Evolutionary conservation across 1,284 basidiomycete species (phyloP).

Genomic region (Volvariella surrecta): DNA sequence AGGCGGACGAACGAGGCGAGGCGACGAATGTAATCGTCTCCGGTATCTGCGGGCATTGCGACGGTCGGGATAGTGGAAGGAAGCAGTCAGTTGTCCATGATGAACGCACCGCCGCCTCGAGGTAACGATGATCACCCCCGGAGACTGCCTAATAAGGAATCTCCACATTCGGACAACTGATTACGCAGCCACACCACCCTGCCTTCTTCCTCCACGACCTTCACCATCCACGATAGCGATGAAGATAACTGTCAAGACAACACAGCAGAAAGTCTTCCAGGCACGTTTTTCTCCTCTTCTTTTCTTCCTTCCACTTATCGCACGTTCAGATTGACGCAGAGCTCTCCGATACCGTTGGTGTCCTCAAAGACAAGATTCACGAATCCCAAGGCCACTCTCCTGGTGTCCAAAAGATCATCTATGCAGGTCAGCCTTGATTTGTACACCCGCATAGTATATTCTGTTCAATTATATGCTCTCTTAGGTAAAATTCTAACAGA

Average conservation of each 20-base stretch:
- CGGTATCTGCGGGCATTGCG: slow-evolving; percentile 54
- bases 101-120: not conserved
- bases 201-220: not conserved
- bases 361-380: slow-evolving; percentile 83
- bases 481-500: slow-evolving; percentile 90
- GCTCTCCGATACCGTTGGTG: slow-evolving; percentile 64
- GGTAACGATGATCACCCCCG: too few relatives aligned
- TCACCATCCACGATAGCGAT: slow-evolving; percentile 38
- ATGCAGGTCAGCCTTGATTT: slow-evolving; percentile 55
- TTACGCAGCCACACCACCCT: not conserved
- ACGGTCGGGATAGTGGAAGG: slow-evolving; percentile 5
- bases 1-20: slow-evolving; percentile 60
- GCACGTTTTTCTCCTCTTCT: slow-evolving; percentile 23
- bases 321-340: slow-evolving; percentile 74
- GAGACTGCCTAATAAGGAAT: too few relatives aligned
- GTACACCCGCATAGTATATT: not conserved
- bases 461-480: slow-evolving; percentile 6
- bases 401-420: slow-evolving; percentile 89
- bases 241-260: slow-evolving; percentile 92
- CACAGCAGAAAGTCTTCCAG: slow-evolving; percentile 83
- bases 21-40: slow-evolving; percentile 67
- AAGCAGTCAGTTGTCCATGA: not conserved
- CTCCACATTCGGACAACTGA: not conserved
- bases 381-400: slow-evolving; percentile 69
- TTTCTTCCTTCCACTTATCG: slow-evolving; percentile 6